These are phyloP conservation scores for Verticillium tricorpus DNA, from an alignment of 2,329 filamentous ascomycete species.

Conservation along the genomic window DNA sequence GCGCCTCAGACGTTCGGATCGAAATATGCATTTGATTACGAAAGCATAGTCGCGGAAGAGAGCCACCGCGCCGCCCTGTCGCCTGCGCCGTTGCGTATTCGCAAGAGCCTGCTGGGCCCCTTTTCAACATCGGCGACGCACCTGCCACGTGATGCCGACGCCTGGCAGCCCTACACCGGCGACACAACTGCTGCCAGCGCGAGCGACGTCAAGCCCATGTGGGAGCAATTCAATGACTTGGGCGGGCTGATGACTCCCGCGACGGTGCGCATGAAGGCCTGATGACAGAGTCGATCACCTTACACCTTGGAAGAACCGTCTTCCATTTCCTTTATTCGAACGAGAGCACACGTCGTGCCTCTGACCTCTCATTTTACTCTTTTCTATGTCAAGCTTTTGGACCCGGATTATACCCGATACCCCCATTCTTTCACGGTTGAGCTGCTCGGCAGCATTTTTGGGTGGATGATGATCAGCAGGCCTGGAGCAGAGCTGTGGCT, in stretches of 20 bases:
- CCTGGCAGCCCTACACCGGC: slow-evolving; percentile 18
- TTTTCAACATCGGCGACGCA: background rate
- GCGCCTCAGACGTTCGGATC: slow-evolving; percentile 14
- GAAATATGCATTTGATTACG: slow-evolving; percentile 19
- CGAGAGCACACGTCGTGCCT: background rate
- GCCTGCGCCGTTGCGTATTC: slow-evolving; percentile 15
- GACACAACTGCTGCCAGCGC: slow-evolving; percentile 33
- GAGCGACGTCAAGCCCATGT: slow-evolving; percentile 29
- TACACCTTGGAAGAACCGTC: background rate
- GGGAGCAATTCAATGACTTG: slow-evolving; percentile 42
- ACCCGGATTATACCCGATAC: background rate
- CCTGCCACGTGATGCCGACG: background rate
- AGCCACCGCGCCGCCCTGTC: slow-evolving; percentile 8
- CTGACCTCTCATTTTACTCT: background rate
- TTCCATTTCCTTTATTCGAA: background rate
- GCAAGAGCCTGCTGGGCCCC: slow-evolving; percentile 7
- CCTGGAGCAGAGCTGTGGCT: background rate
- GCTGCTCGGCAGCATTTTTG: background rate
- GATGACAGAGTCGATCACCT: background rate
- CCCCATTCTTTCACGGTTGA: background rate
- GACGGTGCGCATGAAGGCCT: background rate
- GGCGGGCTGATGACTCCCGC: slow-evolving; percentile 32
- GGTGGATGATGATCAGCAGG: background rate
- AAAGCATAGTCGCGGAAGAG: slow-evolving; percentile 16
- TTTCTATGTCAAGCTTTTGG: background rate